These are phyloP conservation scores for Dactylonectria estremocensis DNA, from an alignment of 2,329 filamentous ascomycete species.

Conservation along the genomic window DNA sequence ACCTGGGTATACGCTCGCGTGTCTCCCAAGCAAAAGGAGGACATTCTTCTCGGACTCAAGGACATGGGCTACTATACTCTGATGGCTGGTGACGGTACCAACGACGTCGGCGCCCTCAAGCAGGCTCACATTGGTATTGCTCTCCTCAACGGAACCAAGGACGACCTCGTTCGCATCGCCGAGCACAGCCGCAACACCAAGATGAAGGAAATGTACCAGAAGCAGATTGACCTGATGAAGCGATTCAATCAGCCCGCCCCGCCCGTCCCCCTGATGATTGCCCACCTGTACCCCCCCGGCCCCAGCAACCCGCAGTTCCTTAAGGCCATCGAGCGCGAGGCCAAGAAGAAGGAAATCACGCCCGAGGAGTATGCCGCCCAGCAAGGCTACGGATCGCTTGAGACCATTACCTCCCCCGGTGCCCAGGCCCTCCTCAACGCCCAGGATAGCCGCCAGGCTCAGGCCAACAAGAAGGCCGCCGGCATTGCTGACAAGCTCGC, in stretches of 20 bases:
- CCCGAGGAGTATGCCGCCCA: slow-evolving; percentile 70
- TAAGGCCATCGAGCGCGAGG: slow-evolving; percentile 91
- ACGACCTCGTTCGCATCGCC: slow-evolving; percentile 91
- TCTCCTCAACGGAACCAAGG: slow-evolving; percentile 92
- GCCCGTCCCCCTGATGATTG: slow-evolving; percentile 93
- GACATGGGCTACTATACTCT: slow-evolving; percentile 98
- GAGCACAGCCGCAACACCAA: slow-evolving; percentile 95
- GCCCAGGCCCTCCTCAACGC: slow-evolving; percentile 71
- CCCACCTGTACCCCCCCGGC: slow-evolving; percentile 93
- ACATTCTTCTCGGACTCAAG: slow-evolving; percentile 96
- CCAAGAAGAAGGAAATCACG: slow-evolving; percentile 81
- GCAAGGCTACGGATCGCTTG: slow-evolving; percentile 65
- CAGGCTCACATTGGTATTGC: slow-evolving; percentile 98
- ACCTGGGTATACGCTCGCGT: slow-evolving; percentile 99
- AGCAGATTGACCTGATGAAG: slow-evolving; percentile 92
- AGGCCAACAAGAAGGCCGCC: slow-evolving; percentile 80
- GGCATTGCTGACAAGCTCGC: slow-evolving; percentile 90
- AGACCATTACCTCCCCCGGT: slow-evolving; percentile 77
- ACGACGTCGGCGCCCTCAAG: slow-evolving; percentile 97
- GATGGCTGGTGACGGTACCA: slow-evolving; percentile 99
- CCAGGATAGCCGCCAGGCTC: slow-evolving; percentile 61
- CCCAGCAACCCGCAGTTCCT: slow-evolving; percentile 94
- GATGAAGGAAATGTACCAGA: slow-evolving; percentile 99
- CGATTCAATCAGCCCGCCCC: slow-evolving; percentile 94
- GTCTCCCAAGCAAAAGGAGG: slow-evolving; percentile 98